These are phyloP conservation scores for Raffaelea ambrosiae DNA, from an alignment of 2,329 filamentous ascomycete species.

Conservation along the genomic window DNA sequence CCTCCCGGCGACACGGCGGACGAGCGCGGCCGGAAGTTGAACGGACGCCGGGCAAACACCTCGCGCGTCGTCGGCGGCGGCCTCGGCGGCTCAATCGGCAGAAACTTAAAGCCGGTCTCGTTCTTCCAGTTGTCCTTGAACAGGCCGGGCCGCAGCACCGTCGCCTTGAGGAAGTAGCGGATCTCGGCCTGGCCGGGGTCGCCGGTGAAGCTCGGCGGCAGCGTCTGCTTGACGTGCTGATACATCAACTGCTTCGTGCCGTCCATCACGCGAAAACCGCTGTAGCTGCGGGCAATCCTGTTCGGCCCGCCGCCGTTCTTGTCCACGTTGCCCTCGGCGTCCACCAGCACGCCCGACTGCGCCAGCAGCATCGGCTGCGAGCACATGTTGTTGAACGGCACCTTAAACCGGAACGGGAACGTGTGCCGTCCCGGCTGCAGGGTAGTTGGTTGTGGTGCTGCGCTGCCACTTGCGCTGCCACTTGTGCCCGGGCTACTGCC, in stretches of 20 bases:
- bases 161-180: constrained; percentile 92
- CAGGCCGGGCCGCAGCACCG: constrained; percentile 76
- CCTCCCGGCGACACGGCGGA: constrained; percentile 12
- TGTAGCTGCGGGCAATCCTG: constrained; percentile 38
- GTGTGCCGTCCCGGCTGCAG: constrained; percentile 63
- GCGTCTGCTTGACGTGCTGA: constrained; percentile 70
- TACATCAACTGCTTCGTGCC: constrained; percentile 55
- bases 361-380: constrained; percentile 44
- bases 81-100: constrained; percentile 86
- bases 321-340: constrained; percentile 39
- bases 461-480: neutral
- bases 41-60: constrained; percentile 70
- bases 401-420: constrained; percentile 71
- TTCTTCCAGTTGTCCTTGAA: constrained; percentile 83
- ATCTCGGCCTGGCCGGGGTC: constrained; percentile 90
- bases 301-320: constrained; percentile 26
- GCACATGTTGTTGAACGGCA: constrained; percentile 70
- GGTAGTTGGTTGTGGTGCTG: constrained; percentile 27
- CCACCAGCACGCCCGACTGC: constrained; percentile 43
- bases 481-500: constrained; percentile 5
- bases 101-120: constrained; percentile 66
- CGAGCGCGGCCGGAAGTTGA: constrained; percentile 41
- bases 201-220: constrained; percentile 83
- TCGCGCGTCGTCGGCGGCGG: constrained; percentile 61
- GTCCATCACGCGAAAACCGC: constrained; percentile 52